These are phyloP conservation scores for Tremella fuciformis DNA, from an alignment of 768 basidiomycete species.

Conservation along the genomic window DNA sequence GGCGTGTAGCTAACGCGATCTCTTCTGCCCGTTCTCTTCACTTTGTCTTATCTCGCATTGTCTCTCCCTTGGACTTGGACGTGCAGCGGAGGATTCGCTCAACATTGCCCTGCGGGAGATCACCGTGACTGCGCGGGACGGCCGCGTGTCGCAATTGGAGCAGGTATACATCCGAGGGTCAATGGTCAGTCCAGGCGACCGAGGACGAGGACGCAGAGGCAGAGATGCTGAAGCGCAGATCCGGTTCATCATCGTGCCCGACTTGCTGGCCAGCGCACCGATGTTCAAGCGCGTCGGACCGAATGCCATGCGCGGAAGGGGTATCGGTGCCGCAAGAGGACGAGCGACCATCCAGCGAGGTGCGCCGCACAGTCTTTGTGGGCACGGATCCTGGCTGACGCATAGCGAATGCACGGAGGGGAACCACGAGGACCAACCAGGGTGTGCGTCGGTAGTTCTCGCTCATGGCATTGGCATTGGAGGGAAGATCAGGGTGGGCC, in stretches of 20 bases:
- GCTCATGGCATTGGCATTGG: neutral
- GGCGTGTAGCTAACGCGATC: conserved; percentile 2
- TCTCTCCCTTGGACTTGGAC: conserved; percentile 5
- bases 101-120: conserved; percentile 96
- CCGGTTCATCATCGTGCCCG: conserved; percentile 96
- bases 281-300: conserved; percentile 99
- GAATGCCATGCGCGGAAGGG: conserved; percentile 96
- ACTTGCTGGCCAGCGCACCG: conserved; percentile 98
- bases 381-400: conserved; percentile 10
- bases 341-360: conserved; percentile 98
- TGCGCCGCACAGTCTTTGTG: conserved; percentile 54
- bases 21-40: conserved; percentile 9
- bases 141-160: conserved; percentile 95
- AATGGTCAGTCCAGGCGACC: conserved; percentile 74
- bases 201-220: neutral
- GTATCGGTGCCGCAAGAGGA: conserved; percentile 98
- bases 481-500: neutral
- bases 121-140: conserved; percentile 96
- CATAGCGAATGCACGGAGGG: conserved; percentile 44
- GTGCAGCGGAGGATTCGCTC: conserved; percentile 90
- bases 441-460: conserved; percentile 44
- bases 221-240: conserved; percentile 39
- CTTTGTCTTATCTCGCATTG: neutral
- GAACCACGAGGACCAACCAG: conserved; percentile 47
- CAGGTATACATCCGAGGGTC: conserved; percentile 98